Conservation (phyloP, 352 stramenopile species). For the Phytophthora cryptogea region DNA sequence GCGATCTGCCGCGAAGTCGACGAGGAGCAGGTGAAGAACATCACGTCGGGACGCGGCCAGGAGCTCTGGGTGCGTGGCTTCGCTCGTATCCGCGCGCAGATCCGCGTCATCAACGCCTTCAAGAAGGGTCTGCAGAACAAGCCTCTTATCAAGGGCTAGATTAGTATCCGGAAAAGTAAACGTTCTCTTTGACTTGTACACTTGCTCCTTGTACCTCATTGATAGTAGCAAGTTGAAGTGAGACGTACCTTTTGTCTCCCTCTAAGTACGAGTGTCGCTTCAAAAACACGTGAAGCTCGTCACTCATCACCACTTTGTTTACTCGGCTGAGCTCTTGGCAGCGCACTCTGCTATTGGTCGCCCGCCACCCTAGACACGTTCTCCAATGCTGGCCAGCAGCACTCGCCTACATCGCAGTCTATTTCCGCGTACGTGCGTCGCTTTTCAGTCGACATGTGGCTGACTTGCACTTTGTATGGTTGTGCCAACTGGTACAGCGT, state of each 20-base stretch:
- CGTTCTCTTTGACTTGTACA: not conserved
- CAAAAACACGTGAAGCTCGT: not conserved
- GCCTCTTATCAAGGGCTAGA: slow-evolving; percentile 41
- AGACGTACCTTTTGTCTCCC: not conserved
- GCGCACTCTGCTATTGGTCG: no score
- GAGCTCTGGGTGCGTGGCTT: slow-evolving; percentile 64
- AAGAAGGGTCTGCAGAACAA: slow-evolving; percentile 54
- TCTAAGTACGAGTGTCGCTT: not conserved
- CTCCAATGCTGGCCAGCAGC: slow-evolving; percentile 1
- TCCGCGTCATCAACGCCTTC: slow-evolving; percentile 73
- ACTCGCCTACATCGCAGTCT: not conserved
- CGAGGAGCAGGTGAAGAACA: slow-evolving; percentile 36
- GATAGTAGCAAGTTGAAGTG: not conserved
- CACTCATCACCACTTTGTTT: not conserved
- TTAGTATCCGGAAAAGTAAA: slow-evolving; percentile 15
- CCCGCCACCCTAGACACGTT: no score
- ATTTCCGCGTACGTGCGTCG: slow-evolving; percentile 3
- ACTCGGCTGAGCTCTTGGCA: no score
- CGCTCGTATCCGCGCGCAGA: slow-evolving; percentile 55
- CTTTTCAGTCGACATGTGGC: not conserved
- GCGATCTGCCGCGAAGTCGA: slow-evolving; percentile 57
- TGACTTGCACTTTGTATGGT: slow-evolving; percentile 1
- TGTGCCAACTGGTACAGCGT: not conserved
- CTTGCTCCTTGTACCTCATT: not conserved
- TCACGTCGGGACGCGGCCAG: slow-evolving; percentile 42